phyloP scores from a whole-genome alignment of 169 alveolate genomes.

The Cryptosporidium muris region DNA sequence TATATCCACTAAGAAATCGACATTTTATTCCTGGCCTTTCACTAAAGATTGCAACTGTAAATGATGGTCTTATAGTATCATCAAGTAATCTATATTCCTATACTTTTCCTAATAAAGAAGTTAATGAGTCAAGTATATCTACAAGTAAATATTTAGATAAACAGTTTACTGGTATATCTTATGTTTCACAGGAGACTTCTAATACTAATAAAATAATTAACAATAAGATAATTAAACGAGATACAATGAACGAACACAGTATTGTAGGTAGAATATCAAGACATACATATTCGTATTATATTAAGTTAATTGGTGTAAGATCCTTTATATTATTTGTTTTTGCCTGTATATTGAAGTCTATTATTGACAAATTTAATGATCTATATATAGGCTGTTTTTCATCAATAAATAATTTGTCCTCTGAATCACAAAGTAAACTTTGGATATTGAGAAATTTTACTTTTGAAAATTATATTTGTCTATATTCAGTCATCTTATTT shows the following conservation, averaged over 20 bases:
- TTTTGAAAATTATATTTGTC: background rate
- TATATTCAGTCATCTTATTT: conserved; percentile 1
- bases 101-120: background rate
- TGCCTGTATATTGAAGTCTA: conserved; percentile 13
- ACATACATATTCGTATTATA: background rate
- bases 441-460: background rate
- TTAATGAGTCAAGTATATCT: no score
- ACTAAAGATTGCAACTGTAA: background rate
- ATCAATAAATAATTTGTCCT: background rate
- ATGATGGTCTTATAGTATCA: conserved; percentile 26
- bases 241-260: no score
- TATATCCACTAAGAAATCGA: background rate
- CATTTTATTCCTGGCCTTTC: no score
- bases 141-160: no score
- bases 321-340: conserved; percentile 4
- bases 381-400: background rate
- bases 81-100: background rate
- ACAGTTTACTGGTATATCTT: no score
- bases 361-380: conserved; percentile 3
- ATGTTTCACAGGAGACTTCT: no score
- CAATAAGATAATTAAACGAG: no score
- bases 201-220: no score
- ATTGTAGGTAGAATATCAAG: background rate
- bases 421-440: background rate
- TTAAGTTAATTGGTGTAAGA: conserved; percentile 3